Base-by-base conservation (phyloP, 768 basidiomycete genomes). In the Chalciporus pseudorubinellus region DNA sequence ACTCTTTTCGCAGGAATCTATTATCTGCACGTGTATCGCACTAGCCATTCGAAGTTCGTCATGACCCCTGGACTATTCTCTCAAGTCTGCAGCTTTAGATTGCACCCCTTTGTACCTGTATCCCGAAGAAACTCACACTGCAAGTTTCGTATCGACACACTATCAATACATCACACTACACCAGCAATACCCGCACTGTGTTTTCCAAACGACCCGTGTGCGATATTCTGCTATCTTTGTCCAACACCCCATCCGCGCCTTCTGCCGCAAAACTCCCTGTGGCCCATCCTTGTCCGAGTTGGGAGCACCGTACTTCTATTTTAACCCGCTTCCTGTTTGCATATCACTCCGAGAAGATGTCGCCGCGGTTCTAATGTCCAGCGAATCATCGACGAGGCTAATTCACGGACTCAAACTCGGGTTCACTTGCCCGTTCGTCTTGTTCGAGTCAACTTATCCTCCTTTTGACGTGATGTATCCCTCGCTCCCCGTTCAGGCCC, bases 1-100 rank as follows among this genome's bases (percentile, higher is more conserved):
- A 21, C 39, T 43, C 38, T 39, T 49, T 51, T 55, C 39, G 46
- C 69, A 92, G 90, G 89, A 90, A 64, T 85, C 80, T 31, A 65
- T 84, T 52, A 82, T 84, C 56, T 83, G 82, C 71, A 79, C 82
- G 52, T 83, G 82, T 67, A 77, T 82, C 50, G 82, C 81, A 34
- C 80, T 84, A 58, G 82, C 81, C 26, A 69, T 84, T 52, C 79
- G 81, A 67, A 79, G 76, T 48, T 65, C 67, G 50, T 70, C 57
- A 41, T 67, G 56, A 66, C 50, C 39, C 44, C 36, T 48, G 26
- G 28, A 16, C n/a, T 36, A n/a, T 36, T 36, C n/a, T 19, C 24
- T 28, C 21, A 43, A 9, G 21, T 22, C 31, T 28, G 19, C 34
- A 47, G 19, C 9, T 14, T 42, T 53, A 39, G 39, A 34, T 48